Evolutionary conservation across 2,329 filamentous ascomycete species (phyloP).

Genomic region (Penicillium griseofulvum): DNA sequence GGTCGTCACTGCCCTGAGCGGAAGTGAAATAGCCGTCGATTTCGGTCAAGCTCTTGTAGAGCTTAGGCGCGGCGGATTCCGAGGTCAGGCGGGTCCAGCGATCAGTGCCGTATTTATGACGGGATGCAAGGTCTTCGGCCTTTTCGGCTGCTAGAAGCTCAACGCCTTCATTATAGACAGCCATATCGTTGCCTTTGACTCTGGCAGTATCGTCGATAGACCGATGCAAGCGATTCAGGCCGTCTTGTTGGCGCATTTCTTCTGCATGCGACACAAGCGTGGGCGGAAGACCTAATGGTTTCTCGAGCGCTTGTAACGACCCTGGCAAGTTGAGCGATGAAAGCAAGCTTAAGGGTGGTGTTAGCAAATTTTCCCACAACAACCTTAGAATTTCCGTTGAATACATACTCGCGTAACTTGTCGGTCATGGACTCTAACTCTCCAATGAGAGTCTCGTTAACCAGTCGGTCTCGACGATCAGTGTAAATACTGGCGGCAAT

Average conservation of each 20-base stretch:
- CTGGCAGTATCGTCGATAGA: slow-evolving; percentile 88
- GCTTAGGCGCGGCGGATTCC: slow-evolving; percentile 65
- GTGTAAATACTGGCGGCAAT: slow-evolving; percentile 94
- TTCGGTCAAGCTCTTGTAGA: slow-evolving; percentile 72
- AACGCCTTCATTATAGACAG: slow-evolving; percentile 78
- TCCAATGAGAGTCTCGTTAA: slow-evolving; percentile 82
- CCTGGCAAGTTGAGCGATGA: slow-evolving; percentile 84
- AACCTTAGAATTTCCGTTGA: neutral
- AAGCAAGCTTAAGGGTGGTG: slow-evolving; percentile 50
- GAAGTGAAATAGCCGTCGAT: slow-evolving; percentile 84
- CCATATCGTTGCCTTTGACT: slow-evolving; percentile 74
- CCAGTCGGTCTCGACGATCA: slow-evolving; percentile 81
- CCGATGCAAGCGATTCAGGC: slow-evolving; percentile 69
- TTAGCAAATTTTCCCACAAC: slow-evolving; percentile 8
- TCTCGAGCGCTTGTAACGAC: slow-evolving; percentile 89
- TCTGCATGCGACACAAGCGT: slow-evolving; percentile 86
- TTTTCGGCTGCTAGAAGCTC: slow-evolving; percentile 75
- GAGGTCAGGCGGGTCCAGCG: slow-evolving; percentile 74
- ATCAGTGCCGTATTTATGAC: slow-evolving; percentile 79
- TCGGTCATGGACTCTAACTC: slow-evolving; percentile 79
- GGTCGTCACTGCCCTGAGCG: slow-evolving; percentile 63
- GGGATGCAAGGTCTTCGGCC: slow-evolving; percentile 74
- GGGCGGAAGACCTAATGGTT: slow-evolving; percentile 84
- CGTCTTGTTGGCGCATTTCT: slow-evolving; percentile 88
- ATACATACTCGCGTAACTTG: slow-evolving; percentile 65